These are phyloP conservation scores for Cocos nucifera DNA, from an alignment of 176 grass and related monocot genomes.

Conservation along the genomic window DNA sequence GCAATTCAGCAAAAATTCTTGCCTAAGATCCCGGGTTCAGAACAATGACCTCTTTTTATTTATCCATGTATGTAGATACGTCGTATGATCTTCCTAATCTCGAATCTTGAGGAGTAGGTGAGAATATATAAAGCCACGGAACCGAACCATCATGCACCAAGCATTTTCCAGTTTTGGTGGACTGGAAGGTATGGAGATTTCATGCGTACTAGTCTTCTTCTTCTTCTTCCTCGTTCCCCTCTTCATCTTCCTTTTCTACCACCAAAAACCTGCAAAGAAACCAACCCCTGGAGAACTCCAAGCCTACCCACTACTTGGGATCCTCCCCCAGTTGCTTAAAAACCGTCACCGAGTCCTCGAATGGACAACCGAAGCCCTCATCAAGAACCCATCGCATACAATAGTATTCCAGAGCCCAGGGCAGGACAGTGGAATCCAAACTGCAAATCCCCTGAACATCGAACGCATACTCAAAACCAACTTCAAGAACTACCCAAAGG, in stretches of 20 bases:
- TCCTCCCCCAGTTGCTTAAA: constrained; percentile 29
- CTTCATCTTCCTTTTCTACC: constrained; percentile 9
- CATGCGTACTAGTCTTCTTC: background rate
- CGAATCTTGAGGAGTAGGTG: too few relatives aligned
- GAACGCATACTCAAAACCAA: constrained; percentile 36
- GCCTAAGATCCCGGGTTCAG: too few relatives aligned
- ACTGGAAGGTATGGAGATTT: too few relatives aligned
- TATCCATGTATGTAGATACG: too few relatives aligned
- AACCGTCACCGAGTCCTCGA: constrained; percentile 37
- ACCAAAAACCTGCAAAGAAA: background rate
- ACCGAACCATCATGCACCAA: too few relatives aligned
- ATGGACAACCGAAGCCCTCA: constrained; percentile 22
- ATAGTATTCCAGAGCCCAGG: constrained; percentile 24
- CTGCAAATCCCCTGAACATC: constrained; percentile 32
- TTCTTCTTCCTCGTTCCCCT: constrained; percentile 1
- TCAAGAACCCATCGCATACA: constrained; percentile 18
- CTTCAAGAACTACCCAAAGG: constrained; percentile 34
- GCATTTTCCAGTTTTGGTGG: too few relatives aligned
- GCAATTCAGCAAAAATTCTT: too few relatives aligned
- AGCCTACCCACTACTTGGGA: constrained; percentile 31
- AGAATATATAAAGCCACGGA: too few relatives aligned
- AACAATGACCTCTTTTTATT: too few relatives aligned
- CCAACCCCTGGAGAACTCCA: constrained; percentile 11
- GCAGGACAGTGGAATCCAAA: constrained; percentile 10
- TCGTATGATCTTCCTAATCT: too few relatives aligned